Evolutionary conservation across 2,329 filamentous ascomycete species (phyloP).

Genomic region (Sporothrix luriei): DNA sequence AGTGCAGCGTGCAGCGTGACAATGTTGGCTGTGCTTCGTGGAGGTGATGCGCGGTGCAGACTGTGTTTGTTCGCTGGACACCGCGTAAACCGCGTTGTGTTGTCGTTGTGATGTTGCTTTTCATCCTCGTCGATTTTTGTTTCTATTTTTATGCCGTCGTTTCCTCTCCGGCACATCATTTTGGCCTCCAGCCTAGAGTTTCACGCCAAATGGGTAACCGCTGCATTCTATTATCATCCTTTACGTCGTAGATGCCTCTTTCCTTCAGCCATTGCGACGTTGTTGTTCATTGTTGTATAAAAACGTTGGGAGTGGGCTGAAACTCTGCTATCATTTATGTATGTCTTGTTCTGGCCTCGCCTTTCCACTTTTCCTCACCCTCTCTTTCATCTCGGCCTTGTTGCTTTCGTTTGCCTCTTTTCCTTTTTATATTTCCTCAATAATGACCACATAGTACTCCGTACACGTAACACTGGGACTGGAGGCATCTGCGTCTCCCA

Average conservation of each 20-base stretch:
- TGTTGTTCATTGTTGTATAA: no score
- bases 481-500: background rate
- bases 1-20: no score
- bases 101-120: background rate
- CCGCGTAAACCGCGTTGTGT: background rate
- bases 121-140: background rate
- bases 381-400: constrained; percentile 15
- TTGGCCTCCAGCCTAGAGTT: constrained; percentile 14
- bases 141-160: constrained; percentile 18
- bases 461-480: no score
- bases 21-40: background rate
- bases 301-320: no score
- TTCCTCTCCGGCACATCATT: constrained; percentile 5
- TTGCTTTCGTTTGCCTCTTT: background rate
- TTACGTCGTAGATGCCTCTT: background rate
- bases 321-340: background rate
- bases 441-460: background rate
- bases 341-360: background rate
- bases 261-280: background rate
- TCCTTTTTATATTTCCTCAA: background rate
- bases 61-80: no score
- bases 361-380: background rate
- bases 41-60: background rate
- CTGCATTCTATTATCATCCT: background rate
- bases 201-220: constrained; percentile 18